Evolutionary conservation across 805 yeast species (phyloP).

Genomic region (Candida yuanshanica): DNA sequence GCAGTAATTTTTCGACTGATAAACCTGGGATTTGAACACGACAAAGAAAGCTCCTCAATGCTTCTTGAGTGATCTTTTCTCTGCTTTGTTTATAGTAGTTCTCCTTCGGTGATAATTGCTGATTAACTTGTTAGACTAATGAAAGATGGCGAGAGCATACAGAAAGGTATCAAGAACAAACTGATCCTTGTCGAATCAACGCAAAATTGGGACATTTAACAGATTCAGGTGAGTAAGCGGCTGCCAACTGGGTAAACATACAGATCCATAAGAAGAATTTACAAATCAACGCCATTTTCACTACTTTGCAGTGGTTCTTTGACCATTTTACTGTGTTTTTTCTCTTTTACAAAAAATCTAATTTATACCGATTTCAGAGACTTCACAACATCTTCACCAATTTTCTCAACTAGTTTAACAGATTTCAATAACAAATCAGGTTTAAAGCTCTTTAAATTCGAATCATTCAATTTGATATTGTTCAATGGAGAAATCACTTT

Average conservation of each 20-base stretch:
- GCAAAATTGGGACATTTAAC: constrained; percentile 8
- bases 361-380: constrained; percentile 9
- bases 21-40: constrained; percentile 31
- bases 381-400: constrained; percentile 57
- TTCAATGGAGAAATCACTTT: constrained; percentile 67
- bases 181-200: constrained; percentile 9
- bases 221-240: constrained; percentile 10
- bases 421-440: constrained; percentile 45
- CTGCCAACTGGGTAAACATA: too few species aligned
- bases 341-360: too few species aligned
- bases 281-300: too few species aligned
- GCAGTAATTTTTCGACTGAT: constrained; percentile 22
- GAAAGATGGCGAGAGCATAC: not conserved
- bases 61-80: constrained; percentile 25
- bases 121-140: too few species aligned
- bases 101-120: constrained; percentile 12
- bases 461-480: constrained; percentile 54
- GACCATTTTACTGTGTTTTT: too few species aligned
- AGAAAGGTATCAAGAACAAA: constrained; percentile 4
- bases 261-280: too few species aligned
- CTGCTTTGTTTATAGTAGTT: constrained; percentile 27
- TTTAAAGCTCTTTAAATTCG: constrained; percentile 49
- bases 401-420: constrained; percentile 48
- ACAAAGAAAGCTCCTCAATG: constrained; percentile 26
- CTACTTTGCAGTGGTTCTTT: too few species aligned